Percentiles rank a stretch among this genome's conserved stretches.
phyloP scores from a whole-genome alignment of 1,284 basidiomycete genomes.

The Meira miltonrushii region DNA sequence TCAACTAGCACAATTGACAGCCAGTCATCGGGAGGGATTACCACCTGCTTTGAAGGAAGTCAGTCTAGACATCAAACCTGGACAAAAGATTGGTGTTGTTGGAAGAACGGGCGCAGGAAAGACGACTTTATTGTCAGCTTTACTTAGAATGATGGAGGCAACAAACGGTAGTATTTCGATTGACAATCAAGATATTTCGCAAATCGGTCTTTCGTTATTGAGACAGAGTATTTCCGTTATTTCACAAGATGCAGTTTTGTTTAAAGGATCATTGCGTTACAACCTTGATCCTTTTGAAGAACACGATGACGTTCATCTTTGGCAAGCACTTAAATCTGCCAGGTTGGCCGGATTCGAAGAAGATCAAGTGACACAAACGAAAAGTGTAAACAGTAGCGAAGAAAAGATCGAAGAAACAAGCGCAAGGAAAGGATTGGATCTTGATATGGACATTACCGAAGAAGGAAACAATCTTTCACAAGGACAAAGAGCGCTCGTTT shows the following conservation, averaged over 20 bases:
- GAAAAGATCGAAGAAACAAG: not conserved
- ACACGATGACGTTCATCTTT: constrained; percentile 55
- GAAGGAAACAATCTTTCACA: constrained; percentile 71
- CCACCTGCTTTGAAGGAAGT: constrained; percentile 62
- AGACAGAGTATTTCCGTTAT: constrained; percentile 65
- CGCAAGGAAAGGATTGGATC: constrained; percentile 8
- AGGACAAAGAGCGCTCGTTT: constrained; percentile 68
- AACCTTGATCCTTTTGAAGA: constrained; percentile 70
- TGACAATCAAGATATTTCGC: constrained; percentile 55
- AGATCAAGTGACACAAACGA: not conserved
- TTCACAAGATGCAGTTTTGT: constrained; percentile 74
- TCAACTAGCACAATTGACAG: constrained; percentile 58
- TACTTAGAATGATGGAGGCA: constrained; percentile 50
- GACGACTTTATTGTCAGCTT: constrained; percentile 21
- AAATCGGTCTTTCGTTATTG: constrained; percentile 59
- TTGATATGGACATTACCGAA: constrained; percentile 69
- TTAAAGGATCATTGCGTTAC: constrained; percentile 63
- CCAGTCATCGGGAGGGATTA: constrained; percentile 57
- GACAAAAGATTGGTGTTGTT: constrained; percentile 38
- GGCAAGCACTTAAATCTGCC: constrained; percentile 45
- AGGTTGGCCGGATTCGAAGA: constrained; percentile 22
- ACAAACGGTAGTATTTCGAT: constrained; percentile 52
- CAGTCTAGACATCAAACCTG: constrained; percentile 51
- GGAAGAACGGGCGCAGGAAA: constrained; percentile 41
- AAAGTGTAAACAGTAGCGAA: not conserved